Conservation (phyloP, 306 rosid genomes). For the Astragalus glycyphyllos region DNA sequence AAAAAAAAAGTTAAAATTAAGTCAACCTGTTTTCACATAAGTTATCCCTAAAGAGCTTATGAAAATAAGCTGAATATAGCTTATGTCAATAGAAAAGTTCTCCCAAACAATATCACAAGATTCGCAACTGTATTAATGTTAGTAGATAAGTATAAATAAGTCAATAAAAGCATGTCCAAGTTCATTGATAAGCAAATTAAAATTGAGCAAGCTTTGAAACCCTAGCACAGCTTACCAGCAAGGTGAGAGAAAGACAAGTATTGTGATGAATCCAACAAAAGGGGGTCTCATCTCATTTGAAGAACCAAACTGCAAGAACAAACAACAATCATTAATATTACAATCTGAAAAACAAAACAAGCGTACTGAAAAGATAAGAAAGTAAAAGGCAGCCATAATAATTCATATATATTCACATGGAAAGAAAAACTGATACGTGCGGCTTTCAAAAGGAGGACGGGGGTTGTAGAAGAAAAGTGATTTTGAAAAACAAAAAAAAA, state of each 20-base stretch:
- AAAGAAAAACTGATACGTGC: background rate
- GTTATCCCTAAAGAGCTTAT: background rate
- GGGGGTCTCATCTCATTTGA: slow-evolving; percentile 45
- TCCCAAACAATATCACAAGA: background rate
- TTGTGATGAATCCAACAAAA: slow-evolving; percentile 43
- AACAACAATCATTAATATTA: slow-evolving; percentile 4
- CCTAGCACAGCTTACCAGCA: slow-evolving; percentile 49
- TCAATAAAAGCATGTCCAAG: background rate
- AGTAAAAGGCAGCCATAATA: background rate
- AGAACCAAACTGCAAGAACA: slow-evolving; percentile 47
- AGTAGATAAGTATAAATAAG: background rate
- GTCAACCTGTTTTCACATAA: background rate
- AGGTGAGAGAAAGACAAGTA: slow-evolving; percentile 48
- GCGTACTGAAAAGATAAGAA: background rate
- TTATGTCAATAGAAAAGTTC: background rate
- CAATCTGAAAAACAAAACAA: background rate
- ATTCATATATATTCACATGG: background rate
- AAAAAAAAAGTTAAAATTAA: too few relatives aligned
- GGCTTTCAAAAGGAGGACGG: background rate
- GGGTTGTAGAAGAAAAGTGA: background rate
- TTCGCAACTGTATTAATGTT: too few relatives aligned
- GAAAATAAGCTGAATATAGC: background rate
- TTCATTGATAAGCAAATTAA: background rate
- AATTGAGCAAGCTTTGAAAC: slow-evolving; percentile 18
- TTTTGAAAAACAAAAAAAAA: background rate